Evolutionary conservation across 257 asterid species (phyloP).

Genomic region (Penstemon eatonii): DNA sequence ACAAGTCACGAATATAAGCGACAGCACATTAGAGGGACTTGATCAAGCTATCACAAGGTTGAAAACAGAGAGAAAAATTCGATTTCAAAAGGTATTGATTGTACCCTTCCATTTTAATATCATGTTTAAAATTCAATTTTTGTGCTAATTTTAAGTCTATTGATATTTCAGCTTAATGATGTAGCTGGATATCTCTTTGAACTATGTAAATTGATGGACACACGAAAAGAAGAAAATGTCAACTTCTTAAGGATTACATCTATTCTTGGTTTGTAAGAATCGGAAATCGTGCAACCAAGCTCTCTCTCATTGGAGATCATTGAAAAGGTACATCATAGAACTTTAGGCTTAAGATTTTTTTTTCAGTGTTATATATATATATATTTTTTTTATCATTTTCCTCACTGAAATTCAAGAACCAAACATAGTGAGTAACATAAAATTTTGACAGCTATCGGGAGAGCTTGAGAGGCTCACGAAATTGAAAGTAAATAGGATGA

Average conservation of each 20-base stretch:
- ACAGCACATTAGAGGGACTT: conserved; percentile 74
- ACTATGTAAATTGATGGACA: conserved; percentile 81
- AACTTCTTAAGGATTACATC: conserved; percentile 58
- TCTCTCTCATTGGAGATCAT: conserved; percentile 67
- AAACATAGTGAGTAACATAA: conserved; percentile 13
- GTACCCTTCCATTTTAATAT: too few species aligned
- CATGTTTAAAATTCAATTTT: too few species aligned
- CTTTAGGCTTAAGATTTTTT: too few species aligned
- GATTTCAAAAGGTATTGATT: conserved; percentile 55
- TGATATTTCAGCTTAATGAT: too few species aligned
- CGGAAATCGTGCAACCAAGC: conserved; percentile 63
- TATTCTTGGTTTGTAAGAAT: conserved; percentile 56
- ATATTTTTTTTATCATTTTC: too few species aligned
- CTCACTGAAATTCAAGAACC: background rate
- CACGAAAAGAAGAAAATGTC: conserved; percentile 57
- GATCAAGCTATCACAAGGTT: conserved; percentile 63
- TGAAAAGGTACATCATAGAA: conserved; percentile 53
- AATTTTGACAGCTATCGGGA: conserved; percentile 47
- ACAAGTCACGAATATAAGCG: too few species aligned
- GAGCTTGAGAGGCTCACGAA: conserved; percentile 88
- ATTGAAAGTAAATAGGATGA: conserved; percentile 87
- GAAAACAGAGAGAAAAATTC: conserved; percentile 71
- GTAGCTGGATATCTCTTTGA: too few species aligned
- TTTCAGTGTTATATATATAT: too few species aligned
- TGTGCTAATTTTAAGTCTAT: too few species aligned